Evolutionary conservation across 495 filamentous ascomycete genomes (phyloP), one percentile per base, ranked within the genome.

Genomic region (Aspergillus affinis): DNA sequence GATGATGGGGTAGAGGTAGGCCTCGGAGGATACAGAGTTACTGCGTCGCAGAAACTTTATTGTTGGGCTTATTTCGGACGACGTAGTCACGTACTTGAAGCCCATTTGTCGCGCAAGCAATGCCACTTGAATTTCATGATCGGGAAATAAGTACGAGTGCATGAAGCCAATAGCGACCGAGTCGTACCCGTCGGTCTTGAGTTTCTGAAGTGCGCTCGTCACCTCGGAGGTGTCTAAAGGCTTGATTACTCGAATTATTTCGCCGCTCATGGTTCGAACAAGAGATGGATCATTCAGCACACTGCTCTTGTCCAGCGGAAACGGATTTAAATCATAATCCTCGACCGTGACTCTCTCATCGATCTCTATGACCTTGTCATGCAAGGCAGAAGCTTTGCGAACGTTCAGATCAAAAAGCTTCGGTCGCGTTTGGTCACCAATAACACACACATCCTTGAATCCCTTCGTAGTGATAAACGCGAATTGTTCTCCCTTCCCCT

Each of bases 401-500:
- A 93, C 91, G 9, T 86, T 86, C 23, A 95, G 73, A 65, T 95
- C 91, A 59, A 95, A 95, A 60, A 95, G 92, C 64, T 85, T 86
- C 3, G 91, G 91, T 0, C 91, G 79, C 18, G 87, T 89, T 69
- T 95, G 91, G 71, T 93, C 93, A 19, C 90, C 90, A 60, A 93
- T 94, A 41, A 89, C 86, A 21, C 97, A 81, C 61, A 93, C 91
- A 72, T 98, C 94, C 52, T 86, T 88, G 75, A 98, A 98, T 0
- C 94, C 94, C 68, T 91, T 89, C 2, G 94, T 97, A 12, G 95
- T 92, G 19, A 98, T 82, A 65, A 98, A 81, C 2, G 88, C 94
- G 61, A 94, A 96, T 64, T 85, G 86, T 73, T 97, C 94, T 6
- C 94, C 94, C 73, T 98, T 98, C 58, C 94, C 76, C 72, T 98